phyloP scores from a whole-genome alignment of 2,329 filamentous ascomycete species.

The Teratosphaeria viscida region DNA sequence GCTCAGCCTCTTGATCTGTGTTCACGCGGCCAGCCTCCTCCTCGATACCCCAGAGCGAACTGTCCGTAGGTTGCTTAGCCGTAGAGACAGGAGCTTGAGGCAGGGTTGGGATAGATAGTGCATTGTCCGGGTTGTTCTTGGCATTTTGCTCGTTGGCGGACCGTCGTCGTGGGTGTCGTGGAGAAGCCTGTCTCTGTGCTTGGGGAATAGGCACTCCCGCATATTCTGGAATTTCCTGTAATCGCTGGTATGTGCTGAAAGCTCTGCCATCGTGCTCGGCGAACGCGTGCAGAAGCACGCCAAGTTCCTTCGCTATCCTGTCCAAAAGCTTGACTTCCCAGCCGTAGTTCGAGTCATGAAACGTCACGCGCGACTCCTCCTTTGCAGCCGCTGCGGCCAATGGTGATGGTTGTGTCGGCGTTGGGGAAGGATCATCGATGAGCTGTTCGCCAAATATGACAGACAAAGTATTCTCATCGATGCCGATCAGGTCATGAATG shows the following conservation, averaged over 20 bases:
- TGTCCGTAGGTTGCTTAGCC: conserved; percentile 29
- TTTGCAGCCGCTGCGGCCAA: conserved; percentile 16
- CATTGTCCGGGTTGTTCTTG: conserved; percentile 9
- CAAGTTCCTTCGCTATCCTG: conserved; percentile 76
- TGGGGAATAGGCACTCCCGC: conserved; percentile 53
- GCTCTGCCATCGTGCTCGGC: conserved; percentile 71
- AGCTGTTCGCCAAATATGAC: conserved; percentile 79
- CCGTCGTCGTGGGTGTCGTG: conserved; percentile 14
- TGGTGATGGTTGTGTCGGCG: conserved; percentile 23
- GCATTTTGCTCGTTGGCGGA: conserved; percentile 6
- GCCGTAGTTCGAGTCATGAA: conserved; percentile 27
- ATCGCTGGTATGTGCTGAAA: conserved; percentile 67
- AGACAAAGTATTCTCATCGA: conserved; percentile 75
- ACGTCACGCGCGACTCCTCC: conserved; percentile 25
- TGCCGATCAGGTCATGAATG: conserved; percentile 79
- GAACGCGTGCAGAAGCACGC: conserved; percentile 69
- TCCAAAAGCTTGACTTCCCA: conserved; percentile 77
- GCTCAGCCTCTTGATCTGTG: conserved; percentile 18
- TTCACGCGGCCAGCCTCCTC: conserved; percentile 40
- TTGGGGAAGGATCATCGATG: conserved; percentile 31
- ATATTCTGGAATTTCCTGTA: conserved; percentile 51
- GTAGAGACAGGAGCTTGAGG: conserved; percentile 19
- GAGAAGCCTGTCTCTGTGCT: conserved; percentile 11
- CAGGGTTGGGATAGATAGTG: conserved; percentile 22
- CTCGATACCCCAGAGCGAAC: conserved; percentile 56